Base-by-base conservation (phyloP, 306 rosid genomes). In the Quercus cerris region DNA sequence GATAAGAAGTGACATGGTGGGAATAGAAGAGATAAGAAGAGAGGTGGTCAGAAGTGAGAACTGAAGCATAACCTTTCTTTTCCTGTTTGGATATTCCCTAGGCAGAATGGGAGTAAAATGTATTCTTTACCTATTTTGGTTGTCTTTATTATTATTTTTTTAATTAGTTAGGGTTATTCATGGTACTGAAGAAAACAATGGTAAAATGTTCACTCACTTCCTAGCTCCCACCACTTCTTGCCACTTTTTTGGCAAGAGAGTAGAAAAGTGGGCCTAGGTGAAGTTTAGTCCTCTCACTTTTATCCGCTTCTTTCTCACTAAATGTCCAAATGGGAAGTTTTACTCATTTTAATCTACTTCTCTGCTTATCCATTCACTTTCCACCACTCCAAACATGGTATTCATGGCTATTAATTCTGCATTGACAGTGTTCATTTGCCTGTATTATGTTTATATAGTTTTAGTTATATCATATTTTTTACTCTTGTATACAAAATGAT, bases 401-500 rank as follows among this genome's bases (percentile, higher is more conserved):
- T 33, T 4, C 17, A 38, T 28, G 44, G 70, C 41, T 63, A 14
- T 63, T 30, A 30, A 30, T 63, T 63, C 38, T 63, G 70, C 44
- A 28, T 63, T 63, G 8, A 30, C 1, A 12, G 17, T 14, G 28
- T 30, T 17, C 38, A 62, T 25, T 27, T 33, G 38, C 69, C 38
- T 62, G 69, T 25, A 11, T 25, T 62, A 25, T 62, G 33, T 13
- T 64, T 38, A 44, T 41, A 28, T 14, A 18, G 13, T 59, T 66
- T 22, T 8, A 49, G 19, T 25, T 69, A 49, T 73, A 23, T 35
- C 58, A n/a, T 35, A 35, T 3, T 44, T 73, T 78, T 51, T 19
- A 73, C 73, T 77, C 56, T 56, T 71, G 83, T 46, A 70, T 64
- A 0, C 59, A 73, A 78, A 74, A 41, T 82, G 84, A 74, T 76